These are phyloP conservation scores for Mycena sanguinolenta DNA, from an alignment of 768 basidiomycete species.

Conservation along the genomic window DNA sequence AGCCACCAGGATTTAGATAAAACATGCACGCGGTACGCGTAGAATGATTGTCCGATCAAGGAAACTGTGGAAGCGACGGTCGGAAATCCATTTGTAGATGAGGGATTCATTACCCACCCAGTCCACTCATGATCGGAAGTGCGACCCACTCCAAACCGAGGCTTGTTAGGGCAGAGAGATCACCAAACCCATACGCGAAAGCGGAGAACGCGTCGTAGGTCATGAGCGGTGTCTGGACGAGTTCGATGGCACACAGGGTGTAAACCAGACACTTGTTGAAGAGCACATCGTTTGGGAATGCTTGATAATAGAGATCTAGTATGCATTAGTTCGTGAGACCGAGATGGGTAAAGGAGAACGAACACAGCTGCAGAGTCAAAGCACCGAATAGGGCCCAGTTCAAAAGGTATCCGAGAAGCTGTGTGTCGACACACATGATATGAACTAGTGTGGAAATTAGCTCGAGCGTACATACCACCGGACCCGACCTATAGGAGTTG, in stretches of 20 bases:
- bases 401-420: too few species aligned
- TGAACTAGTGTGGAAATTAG: too few species aligned
- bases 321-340: background rate
- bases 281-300: slow-evolving; percentile 6
- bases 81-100: background rate
- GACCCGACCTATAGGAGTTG: too few species aligned
- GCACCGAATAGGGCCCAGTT: too few species aligned
- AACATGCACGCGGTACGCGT: slow-evolving; percentile 1
- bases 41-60: slow-evolving; percentile 4
- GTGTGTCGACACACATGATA: too few species aligned
- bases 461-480: too few species aligned
- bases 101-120: background rate
- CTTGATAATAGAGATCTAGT: slow-evolving; percentile 15
- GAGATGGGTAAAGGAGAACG: background rate
- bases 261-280: slow-evolving; percentile 10
- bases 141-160: background rate
- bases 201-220: background rate
- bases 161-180: background rate
- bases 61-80: background rate
- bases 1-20: too few species aligned
- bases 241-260: background rate
- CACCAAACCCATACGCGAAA: background rate
- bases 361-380: too few species aligned
- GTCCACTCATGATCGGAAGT: background rate
- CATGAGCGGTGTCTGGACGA: background rate